Base-by-base conservation (phyloP, 768 basidiomycete species). In the Strobilomyces dryophilus region DNA sequence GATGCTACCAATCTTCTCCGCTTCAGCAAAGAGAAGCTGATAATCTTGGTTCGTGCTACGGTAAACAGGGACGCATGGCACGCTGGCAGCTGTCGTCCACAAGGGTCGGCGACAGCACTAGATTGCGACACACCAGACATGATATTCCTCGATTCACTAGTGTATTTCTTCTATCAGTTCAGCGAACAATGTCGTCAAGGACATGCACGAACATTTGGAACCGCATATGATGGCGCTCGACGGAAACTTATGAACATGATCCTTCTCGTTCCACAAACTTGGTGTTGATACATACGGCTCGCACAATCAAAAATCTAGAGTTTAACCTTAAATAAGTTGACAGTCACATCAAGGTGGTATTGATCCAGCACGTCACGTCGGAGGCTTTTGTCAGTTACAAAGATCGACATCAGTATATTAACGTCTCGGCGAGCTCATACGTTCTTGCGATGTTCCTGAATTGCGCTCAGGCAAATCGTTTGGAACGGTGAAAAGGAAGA, bases 11-110 rank as follows among this genome's bases (percentile, higher is more conserved):
- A 94, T 91, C 52, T 81, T 72, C 62, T 82, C 73, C 0, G 94
- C 86, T 63, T 88, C 78, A n/a, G 71, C 59, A 45, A 79, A 81
- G 20, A 97, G 79, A 55, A 83, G 79, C n/a, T 77, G 66, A 1
- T 84, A 81, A 56, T 88, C 81, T 73, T 97, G 94, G 40, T 90
- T 82, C 4, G 78, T 69, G 24, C 91, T 91, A 58, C 97, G 94
- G 73, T 95, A 98, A 1, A 95, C 94, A 40, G 95, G 94, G 6
- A 98, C 89, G 66, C 92, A 94, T 1, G 93, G 92, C 1, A 98
- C 94, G 1, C 85, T 84, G 52, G 94, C 94, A 59, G 81, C 90
- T 89, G 59, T 37, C 55, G 44, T 55, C 39, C 61, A 53, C 36
- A n/a, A 31, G 41, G 47, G 47, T 61, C 24, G 49, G 32, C n/a